Evolutionary conservation across 1,284 basidiomycete genomes (phyloP), one percentile per base, ranked within the genome.

Genomic region (Testicularia cyperi): DNA sequence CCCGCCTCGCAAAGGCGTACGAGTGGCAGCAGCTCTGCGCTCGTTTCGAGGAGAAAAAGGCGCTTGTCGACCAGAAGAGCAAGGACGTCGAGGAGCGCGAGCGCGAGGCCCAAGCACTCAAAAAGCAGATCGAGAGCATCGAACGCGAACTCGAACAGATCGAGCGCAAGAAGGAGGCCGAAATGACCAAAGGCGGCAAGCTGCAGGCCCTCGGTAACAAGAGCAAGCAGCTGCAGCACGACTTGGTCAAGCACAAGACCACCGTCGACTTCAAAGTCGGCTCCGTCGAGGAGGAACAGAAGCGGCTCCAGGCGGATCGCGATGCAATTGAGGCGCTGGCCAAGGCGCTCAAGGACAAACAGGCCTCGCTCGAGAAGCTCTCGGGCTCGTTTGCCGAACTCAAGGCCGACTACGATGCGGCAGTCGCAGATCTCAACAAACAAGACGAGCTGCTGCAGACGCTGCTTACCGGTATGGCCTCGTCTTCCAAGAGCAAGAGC

Each of bases 391-490:
- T 70, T 21, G 64, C 39, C 38, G 34, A 49, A 22, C 78, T 90
- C 39, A 85, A 85, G 33, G 78, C 78, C 1, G 80, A 83, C 0
- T 87, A 88, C 77, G 83, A 85, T 51, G 80, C 78, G 1, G 82
- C 88, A 27, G 82, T 86, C 38, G 80, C 82, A 4, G 83, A 85
- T 20, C 82, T 95, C 5, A 78, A 82, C 19, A 87, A 85, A 27
- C 84, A 87, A 14, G 94, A 98, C 77, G 90, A 92, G 72, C 86
- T 99, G n/a, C 82, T 98, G 0, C 94, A 97, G 77, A 92, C 90
- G 0, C 83, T 98, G 9, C 82, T 94, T 30, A 98, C 94, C 0
- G 95, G 95, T 35, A 84, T 98, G 15, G 87, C 88, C 0, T 82
- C 83, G 1, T 51, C 43, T 12, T 85, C 84, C 6, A 83, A 82